These are phyloP conservation scores for Moringa oleifera DNA, from an alignment of 345 rosid genomes.

Conservation along the genomic window DNA sequence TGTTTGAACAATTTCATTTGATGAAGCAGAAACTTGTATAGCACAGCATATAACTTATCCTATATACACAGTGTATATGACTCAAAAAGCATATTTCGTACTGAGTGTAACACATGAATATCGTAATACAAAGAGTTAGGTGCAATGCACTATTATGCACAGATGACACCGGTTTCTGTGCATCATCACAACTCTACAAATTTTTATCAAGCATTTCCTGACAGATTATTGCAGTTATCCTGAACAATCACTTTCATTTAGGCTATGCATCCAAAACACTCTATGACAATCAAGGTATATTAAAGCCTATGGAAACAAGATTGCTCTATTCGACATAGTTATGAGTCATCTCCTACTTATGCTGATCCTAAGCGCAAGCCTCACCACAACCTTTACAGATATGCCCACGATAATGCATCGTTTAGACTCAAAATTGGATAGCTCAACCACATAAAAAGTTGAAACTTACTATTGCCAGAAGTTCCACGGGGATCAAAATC, in stretches of 20 bases:
- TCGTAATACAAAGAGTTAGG: too few relatives aligned
- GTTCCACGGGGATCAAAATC: conserved; percentile 98
- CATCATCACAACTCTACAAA: too few relatives aligned
- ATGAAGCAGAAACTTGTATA: conserved; percentile 6
- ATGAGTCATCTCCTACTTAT: too few relatives aligned
- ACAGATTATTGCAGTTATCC: background rate
- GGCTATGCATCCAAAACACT: conserved; percentile 1
- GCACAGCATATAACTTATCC: conserved; percentile 2
- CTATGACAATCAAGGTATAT: conserved; percentile 4
- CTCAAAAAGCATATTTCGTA: background rate
- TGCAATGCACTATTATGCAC: too few relatives aligned
- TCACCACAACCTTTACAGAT: background rate
- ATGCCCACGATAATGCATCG: background rate
- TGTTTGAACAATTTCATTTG: too few relatives aligned
- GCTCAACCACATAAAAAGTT: too few relatives aligned
- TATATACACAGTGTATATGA: background rate
- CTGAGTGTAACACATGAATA: too few relatives aligned
- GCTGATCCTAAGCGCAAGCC: background rate
- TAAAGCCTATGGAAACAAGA: too few relatives aligned
- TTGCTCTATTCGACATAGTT: too few relatives aligned
- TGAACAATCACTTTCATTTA: background rate
- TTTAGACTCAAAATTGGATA: too few relatives aligned
- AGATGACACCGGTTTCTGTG: too few relatives aligned
- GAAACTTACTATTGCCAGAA: conserved; percentile 60
- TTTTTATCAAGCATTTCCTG: background rate